Evolutionary conservation across 2,329 filamentous ascomycete species (phyloP), one percentile per base, ranked within the genome.

Genomic region (Ceratocystiopsis sp.): DNA sequence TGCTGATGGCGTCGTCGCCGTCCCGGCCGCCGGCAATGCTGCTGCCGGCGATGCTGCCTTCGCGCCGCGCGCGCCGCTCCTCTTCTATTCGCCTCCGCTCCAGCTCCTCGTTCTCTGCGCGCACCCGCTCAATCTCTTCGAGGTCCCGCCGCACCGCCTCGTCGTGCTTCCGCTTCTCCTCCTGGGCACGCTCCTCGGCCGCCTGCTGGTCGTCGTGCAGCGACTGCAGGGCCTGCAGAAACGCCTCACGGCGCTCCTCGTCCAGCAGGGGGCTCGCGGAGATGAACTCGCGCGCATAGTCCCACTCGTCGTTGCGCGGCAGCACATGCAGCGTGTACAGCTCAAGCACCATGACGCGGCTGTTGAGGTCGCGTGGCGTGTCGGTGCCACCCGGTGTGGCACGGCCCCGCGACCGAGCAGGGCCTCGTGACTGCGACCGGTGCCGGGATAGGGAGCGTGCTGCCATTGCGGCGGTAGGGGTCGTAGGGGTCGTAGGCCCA

Each of bases 301-400:
- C 84, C 91, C 91, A 98, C 62, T 96, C 86, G 44, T 84, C 78
- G 53, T 95, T 96, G 42, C 85, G 74, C 6, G 89, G 78, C n/a
- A 98, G 74, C 9, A 96, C 84, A 56, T 98, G 91, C 5, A 98
- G 71, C 1, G 86, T 93, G 59, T 95, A 98, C 10, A 98, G 70
- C 62, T 98, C 91, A 41, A 98, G 74, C 37, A 98, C 83, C 64
- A 93, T 93, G 49, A 95, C 78, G 38, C 86, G 74, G 5, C 84
- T 78, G 51, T 83, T 80, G 34, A 94, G 73, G 56, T 93, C 85
- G 48, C 84, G 77, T 0, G 85, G 85, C 0, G 85, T 93, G 55
- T 85, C 78, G 36, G 85, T 78, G 6, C 25, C 25, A 46, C 84
- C 84, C 46, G 72, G 75, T 15, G 64, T 54, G 33, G 37, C 43